These are phyloP conservation scores for Candida chilensis DNA, from an alignment of 805 yeast genomes.

Conservation along the genomic window DNA sequence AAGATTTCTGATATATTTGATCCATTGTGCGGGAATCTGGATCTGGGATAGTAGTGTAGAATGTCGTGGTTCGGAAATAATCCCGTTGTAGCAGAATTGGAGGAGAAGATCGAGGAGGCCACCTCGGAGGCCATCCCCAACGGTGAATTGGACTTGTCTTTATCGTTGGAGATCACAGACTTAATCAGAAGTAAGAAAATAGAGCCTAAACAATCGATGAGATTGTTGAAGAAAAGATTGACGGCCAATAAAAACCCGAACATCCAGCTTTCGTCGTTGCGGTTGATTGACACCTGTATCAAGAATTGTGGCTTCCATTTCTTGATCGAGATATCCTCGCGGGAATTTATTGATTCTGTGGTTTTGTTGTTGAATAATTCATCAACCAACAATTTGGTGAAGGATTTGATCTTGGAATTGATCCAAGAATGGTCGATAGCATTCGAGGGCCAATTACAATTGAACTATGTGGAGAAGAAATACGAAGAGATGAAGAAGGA, in stretches of 20 bases:
- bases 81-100: slow-evolving; percentile 31
- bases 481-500: slow-evolving; percentile 52
- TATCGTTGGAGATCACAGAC: slow-evolving; percentile 81
- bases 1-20: too few species aligned
- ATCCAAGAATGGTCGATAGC: slow-evolving; percentile 74
- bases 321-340: slow-evolving; percentile 64
- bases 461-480: slow-evolving; percentile 53
- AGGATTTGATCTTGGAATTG: slow-evolving; percentile 47
- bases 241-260: slow-evolving; percentile 64
- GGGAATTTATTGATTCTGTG: slow-evolving; percentile 80
- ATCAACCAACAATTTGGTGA: slow-evolving; percentile 28
- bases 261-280: slow-evolving; percentile 64
- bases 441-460: slow-evolving; percentile 58
- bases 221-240: slow-evolving; percentile 70
- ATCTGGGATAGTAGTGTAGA: too few species aligned
- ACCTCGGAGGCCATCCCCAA: slow-evolving; percentile 87
- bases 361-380: slow-evolving; percentile 28
- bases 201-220: slow-evolving; percentile 74
- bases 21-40: too few species aligned
- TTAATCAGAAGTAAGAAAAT: slow-evolving; percentile 74
- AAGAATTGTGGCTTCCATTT: slow-evolving; percentile 91
- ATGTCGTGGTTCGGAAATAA: slow-evolving; percentile 48
- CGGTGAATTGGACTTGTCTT: slow-evolving; percentile 72
- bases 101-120: slow-evolving; percentile 61
- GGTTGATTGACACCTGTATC: slow-evolving; percentile 75